Base-by-base conservation (phyloP, 108 stramenopile genomes). In the Skeletonema menzelii region DNA sequence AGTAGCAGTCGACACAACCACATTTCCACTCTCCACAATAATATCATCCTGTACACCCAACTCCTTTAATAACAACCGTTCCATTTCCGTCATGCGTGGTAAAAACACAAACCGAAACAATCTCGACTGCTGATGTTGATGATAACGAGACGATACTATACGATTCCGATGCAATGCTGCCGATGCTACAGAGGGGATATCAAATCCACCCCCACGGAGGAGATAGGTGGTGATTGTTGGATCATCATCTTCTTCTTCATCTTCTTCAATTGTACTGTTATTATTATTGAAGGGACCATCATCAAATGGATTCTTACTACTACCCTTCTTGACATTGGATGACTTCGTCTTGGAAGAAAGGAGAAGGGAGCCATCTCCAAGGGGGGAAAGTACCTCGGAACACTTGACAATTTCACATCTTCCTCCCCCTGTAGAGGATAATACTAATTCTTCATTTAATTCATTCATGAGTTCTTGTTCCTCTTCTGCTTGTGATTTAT, bases 11-110 rank as follows among this genome's bases (percentile, higher is more conserved):
- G 49, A 11, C 0, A 42, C 65, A 4, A 32, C 15, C 0, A 32
- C 17, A 31, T 56, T 56, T 4, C 15, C 5, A 58, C 19, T 19
- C 27, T 59, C 66, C 5, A 38, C 59, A 15, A 64, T 69, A 27
- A 65, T 49, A 66, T 66, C 56, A 38, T 65, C 65, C 12, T 66
- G 69, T 24, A 77, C 64, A 8, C 77, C 77, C 65, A 79, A 55
- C 30, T 72, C 66, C 28, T 65, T 60, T 65, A 79, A 22, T 38
- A 67, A 63, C 0, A 65, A 28, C 34, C 77, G 44, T 67, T 79
- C 77, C 77, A 72, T 65, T 62, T 79, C 70, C 11, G 77, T 72
- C 28, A 79, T 72, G 30, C 70, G 61, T 22, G 77, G 77, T 37
- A 79, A 53, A 31, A 79, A 79, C 7, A 79, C 59, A 53, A 79